Evolutionary conservation across 2,329 filamentous ascomycete genomes (phyloP), one percentile per base, ranked within the genome.

Genomic region (Podosphaera aphanis): DNA sequence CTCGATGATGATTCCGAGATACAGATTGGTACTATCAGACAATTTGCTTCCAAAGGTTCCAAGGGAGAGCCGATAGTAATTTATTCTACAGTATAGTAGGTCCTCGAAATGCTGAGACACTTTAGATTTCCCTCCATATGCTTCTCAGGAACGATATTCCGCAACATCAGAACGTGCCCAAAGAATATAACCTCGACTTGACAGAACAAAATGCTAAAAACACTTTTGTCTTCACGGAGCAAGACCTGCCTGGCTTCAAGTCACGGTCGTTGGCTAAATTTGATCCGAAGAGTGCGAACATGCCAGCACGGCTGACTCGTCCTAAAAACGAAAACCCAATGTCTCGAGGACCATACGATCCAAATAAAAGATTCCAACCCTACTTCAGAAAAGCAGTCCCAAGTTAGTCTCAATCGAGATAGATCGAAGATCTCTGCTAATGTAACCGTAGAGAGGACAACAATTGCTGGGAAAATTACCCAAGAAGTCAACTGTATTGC

Each of bases 181-280:
- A 83, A 57, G 84, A 93, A 57, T 98, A 94, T 63, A 73, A 83
- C 52, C 65, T 95, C 48, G 77, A 84, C 41, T 69, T 84, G 41
- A 77, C 72, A 20, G 71, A 74, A 36, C 60, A 66, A 37, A 63
- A 72, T n/a, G 74, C 88, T 29, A 74, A 74, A 56, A 94, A 93
- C 62, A 90, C 85, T 18, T 93, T 81, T 59, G 68, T 95, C 47
- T 98, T 98, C 59, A 85, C 81, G 36, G 90, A 98, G 63, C 85
- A 93, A 60, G 84, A 95, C 57, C 70, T 93, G 19, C 82, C 85
- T 0, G 83, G 83, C 33, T 85, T 77, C 63, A 72, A 72, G 53
- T 65, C 66, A 16, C 71, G 69, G 59, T 71, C 71, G 56, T 71
- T 68, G 54, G 63, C 63, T 42, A 66, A 69, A 44, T 66, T 68